These are phyloP conservation scores for Elsinoe perseae DNA, from an alignment of 2,329 filamentous ascomycete genomes.

Conservation along the genomic window DNA sequence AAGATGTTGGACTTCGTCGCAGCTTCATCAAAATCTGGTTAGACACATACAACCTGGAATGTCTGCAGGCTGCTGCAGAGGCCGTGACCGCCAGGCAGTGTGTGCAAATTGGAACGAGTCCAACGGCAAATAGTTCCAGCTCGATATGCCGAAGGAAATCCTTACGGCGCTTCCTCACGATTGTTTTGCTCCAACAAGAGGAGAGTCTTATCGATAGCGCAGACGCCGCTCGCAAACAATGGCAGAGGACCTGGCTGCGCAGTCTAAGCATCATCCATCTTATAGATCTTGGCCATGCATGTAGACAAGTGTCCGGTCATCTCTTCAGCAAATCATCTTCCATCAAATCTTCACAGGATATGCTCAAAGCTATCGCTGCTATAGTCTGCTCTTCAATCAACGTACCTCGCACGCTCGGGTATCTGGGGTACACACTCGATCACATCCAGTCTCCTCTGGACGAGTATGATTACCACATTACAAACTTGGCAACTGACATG, in stretches of 20 bases:
- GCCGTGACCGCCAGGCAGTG: constrained; percentile 50
- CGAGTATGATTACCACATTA: constrained; percentile 51
- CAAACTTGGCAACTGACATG: constrained; percentile 55
- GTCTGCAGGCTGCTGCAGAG: constrained; percentile 48
- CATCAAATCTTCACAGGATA: constrained; percentile 49
- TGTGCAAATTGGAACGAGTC: constrained; percentile 12
- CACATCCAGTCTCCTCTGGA: constrained; percentile 51
- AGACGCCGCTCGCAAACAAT: constrained; percentile 25
- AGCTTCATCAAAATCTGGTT: constrained; percentile 52
- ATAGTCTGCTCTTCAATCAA: constrained; percentile 53
- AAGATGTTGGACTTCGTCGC: constrained; percentile 52
- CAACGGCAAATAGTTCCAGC: background rate
- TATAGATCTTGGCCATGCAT: constrained; percentile 47
- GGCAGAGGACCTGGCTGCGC: constrained; percentile 50
- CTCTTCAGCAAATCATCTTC: constrained; percentile 47
- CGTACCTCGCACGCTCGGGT: constrained; percentile 46
- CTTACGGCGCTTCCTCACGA: constrained; percentile 43
- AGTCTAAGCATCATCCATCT: constrained; percentile 54
- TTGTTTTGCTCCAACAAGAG: constrained; percentile 42
- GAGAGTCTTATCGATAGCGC: constrained; percentile 31
- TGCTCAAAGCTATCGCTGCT: constrained; percentile 45
- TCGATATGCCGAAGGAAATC: constrained; percentile 6
- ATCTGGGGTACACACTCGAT: constrained; percentile 49
- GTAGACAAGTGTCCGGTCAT: constrained; percentile 31
- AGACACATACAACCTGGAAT: constrained; percentile 47